Percentiles rank a stretch among this genome's conserved stretches.
Conservation (phyloP, 139 green algal genomes). For the Auxenochlorella pyrenoidosa region DNA sequence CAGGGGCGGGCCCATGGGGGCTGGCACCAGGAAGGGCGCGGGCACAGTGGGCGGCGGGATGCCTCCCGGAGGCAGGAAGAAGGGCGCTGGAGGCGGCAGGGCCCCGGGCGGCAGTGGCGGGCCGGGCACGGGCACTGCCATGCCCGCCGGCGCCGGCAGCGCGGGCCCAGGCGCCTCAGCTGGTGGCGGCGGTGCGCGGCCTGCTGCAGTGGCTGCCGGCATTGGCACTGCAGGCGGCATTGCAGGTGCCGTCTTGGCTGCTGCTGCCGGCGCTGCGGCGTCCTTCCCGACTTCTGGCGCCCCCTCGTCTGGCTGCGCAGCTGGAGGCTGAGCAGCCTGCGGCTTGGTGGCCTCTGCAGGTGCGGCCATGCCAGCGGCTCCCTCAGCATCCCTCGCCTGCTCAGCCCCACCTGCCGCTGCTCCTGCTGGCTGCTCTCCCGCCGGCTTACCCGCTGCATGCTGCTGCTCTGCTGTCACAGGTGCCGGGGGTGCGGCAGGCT, state of each 20-base stretch:
- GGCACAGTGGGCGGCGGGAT: background rate
- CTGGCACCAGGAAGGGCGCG: background rate
- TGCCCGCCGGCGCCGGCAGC: background rate
- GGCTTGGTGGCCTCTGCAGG: background rate
- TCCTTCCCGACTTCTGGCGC: background rate
- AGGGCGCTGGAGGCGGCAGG: slow-evolving; percentile 1
- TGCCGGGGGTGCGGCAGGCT: no score
- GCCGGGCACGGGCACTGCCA: background rate
- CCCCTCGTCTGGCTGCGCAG: background rate
- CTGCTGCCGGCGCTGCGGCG: background rate
- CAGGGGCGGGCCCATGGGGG: no score
- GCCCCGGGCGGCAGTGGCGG: background rate
- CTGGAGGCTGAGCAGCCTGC: background rate
- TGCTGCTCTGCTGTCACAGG: background rate
- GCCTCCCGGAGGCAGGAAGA: slow-evolving; percentile 3
- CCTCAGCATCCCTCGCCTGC: background rate
- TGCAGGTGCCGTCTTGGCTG: no score
- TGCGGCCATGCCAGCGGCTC: background rate
- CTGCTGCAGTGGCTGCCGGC: background rate
- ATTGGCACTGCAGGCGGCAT: background rate
- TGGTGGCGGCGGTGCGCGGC: background rate
- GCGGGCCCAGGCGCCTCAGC: background rate
- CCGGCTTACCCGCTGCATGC: background rate
- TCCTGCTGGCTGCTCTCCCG: no score
- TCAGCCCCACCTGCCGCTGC: background rate